Percentiles rank a stretch among this genome's conserved stretches.
Evolutionary conservation across 495 filamentous ascomycete genomes (phyloP).

Genomic region (Penicillium ucsense): DNA sequence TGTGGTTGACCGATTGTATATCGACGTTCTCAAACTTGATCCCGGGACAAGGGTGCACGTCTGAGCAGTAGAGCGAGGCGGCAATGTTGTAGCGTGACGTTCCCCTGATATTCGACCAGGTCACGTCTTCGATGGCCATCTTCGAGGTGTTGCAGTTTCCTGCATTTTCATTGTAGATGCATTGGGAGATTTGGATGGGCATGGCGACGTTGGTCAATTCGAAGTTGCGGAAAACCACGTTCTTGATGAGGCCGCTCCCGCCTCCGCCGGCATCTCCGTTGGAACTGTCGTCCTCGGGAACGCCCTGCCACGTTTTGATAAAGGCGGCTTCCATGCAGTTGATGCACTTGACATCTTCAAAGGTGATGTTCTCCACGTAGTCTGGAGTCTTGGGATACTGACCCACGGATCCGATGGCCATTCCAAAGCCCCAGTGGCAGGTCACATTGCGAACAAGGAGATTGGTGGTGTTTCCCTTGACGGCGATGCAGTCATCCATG

Average conservation of each 20-base stretch:
- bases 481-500: slow-evolving; percentile 27
- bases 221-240: slow-evolving; percentile 45
- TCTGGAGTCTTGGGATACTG: slow-evolving; percentile 26
- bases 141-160: slow-evolving; percentile 40
- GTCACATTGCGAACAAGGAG: slow-evolving; percentile 24
- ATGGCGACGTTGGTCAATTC: slow-evolving; percentile 37
- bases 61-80: slow-evolving; percentile 43
- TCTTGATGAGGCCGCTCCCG: slow-evolving; percentile 31
- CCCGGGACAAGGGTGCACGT: slow-evolving; percentile 35
- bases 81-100: slow-evolving; percentile 46
- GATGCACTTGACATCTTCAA: slow-evolving; percentile 14
- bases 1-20: slow-evolving; percentile 28
- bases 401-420: slow-evolving; percentile 37
- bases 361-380: slow-evolving; percentile 21
- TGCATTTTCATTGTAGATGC: slow-evolving; percentile 41
- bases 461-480: slow-evolving; percentile 33
- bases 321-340: slow-evolving; percentile 44
- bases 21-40: slow-evolving; percentile 42
- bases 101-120: slow-evolving; percentile 47
- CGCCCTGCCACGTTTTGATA: slow-evolving; percentile 45
- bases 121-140: slow-evolving; percentile 39
- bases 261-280: slow-evolving; percentile 27
- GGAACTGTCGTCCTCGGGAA: slow-evolving; percentile 9
- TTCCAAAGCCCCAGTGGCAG: slow-evolving; percentile 20
- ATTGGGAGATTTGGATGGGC: slow-evolving; percentile 48